Conservation (phyloP, 2,329 filamentous ascomycete species). For the Beauveria australis region DNA sequence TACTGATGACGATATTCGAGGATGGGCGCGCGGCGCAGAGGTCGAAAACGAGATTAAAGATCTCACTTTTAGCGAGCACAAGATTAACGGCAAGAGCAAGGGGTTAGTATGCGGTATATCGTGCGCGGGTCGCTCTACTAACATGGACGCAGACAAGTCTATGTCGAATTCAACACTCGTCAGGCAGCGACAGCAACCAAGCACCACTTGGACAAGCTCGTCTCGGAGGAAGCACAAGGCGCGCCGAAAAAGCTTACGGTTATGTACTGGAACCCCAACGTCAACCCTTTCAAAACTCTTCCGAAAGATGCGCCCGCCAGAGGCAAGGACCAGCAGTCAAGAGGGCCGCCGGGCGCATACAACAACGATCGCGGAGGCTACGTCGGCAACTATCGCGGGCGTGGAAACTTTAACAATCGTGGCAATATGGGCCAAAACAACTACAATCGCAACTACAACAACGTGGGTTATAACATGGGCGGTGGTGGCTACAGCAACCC, state of each 20-base stretch:
- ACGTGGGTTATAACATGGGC: slow-evolving; percentile 35
- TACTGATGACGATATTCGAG: slow-evolving; percentile 88
- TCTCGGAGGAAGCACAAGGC: slow-evolving; percentile 41
- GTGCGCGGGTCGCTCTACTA: background rate
- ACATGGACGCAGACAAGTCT: slow-evolving; percentile 52
- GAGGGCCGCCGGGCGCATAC: slow-evolving; percentile 40
- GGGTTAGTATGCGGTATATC: slow-evolving; percentile 51
- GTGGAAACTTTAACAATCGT: slow-evolving; percentile 40
- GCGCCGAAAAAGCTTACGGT: slow-evolving; percentile 64
- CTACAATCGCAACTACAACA: slow-evolving; percentile 36
- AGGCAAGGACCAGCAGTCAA: slow-evolving; percentile 55
- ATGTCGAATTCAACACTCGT: slow-evolving; percentile 73
- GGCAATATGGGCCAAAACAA: slow-evolving; percentile 40
- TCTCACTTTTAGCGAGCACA: slow-evolving; percentile 95
- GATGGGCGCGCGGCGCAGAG: slow-evolving; percentile 71
- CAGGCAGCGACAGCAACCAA: slow-evolving; percentile 84
- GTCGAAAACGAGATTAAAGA: slow-evolving; percentile 83
- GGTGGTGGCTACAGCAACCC: slow-evolving; percentile 36
- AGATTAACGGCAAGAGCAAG: slow-evolving; percentile 98
- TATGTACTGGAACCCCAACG: slow-evolving; percentile 59
- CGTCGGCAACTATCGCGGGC: slow-evolving; percentile 43
- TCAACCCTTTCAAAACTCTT: slow-evolving; percentile 84
- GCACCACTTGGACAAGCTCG: slow-evolving; percentile 63
- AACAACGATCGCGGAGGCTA: slow-evolving; percentile 40
- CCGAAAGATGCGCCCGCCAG: slow-evolving; percentile 71